Evolutionary conservation across 495 filamentous ascomycete species (phyloP), one percentile per base, ranked within the genome.

Genomic region (Hypoxylon intermedium): DNA sequence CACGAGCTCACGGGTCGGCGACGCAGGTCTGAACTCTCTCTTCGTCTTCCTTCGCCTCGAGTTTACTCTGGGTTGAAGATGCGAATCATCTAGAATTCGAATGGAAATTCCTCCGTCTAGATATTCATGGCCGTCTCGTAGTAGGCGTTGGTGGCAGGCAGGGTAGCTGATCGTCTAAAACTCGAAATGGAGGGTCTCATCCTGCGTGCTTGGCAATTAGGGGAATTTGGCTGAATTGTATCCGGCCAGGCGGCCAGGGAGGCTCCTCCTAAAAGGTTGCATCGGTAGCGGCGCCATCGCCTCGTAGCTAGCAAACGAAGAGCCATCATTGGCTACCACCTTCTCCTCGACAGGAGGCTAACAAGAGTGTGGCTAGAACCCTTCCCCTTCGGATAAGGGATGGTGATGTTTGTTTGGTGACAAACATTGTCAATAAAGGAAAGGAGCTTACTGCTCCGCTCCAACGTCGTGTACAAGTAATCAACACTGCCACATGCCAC

Each of bases 121-220:
- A 40, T 55, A 59, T 41, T 31, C 57, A 53, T 52, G 46, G 3
- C 44, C 20, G 19, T 30, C 30, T 26, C 24, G 24, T 4, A 7
- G 24, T 26, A 26, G 7, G 24, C 24, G 24, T 26, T 26, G 4
- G 24, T 26, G 24, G 7, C 41, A 28, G 24, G 7, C 41, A 28
- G 30, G 13, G 20, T 50, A 38, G 38, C 28, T 15, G 18, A 50
- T 37, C 44, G 45, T 49, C 45, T 49, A 58, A 43, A 60, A 53
- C 41, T 28, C 20, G 38, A 44, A 31, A 24, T 49, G 26, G 16
- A 38, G 20, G 58, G 46, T 36, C 24, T 23, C 42, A 37, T 23
- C 21, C 33, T 42, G 37, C 50, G 31, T 55, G 9, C 60, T 69
- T 63, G 63, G 64, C 67, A 69, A 67, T 67, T 61, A 64, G 48